Conservation (phyloP, 805 yeast species). For the Phaffomyces antillensis region DNA sequence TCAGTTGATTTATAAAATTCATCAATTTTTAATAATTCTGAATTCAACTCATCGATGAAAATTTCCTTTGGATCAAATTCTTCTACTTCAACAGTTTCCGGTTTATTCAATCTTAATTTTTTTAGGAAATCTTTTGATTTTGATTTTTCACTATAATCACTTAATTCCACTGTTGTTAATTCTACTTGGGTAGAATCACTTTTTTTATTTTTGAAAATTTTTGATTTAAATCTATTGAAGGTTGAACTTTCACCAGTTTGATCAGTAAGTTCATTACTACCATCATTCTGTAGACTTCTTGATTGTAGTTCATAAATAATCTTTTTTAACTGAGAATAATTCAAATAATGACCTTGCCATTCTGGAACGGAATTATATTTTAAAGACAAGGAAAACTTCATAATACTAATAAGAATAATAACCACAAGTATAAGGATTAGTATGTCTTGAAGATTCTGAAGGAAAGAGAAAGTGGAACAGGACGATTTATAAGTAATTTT, state of each 20-base stretch:
- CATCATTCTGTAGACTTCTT: constrained; percentile 7
- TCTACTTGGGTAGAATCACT: background rate
- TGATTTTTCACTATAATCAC: constrained; percentile 9
- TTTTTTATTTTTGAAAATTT: background rate
- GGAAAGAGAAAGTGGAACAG: no score
- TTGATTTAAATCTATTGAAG: no score
- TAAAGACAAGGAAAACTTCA: constrained; percentile 67
- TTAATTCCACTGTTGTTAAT: constrained; percentile 19
- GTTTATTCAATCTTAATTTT: background rate
- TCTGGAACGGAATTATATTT: constrained; percentile 72
- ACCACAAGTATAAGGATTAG: no score
- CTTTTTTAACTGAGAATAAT: constrained; percentile 55
- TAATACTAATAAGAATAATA: constrained; percentile 17
- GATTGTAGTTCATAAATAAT: constrained; percentile 45
- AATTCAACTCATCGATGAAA: constrained; percentile 38
- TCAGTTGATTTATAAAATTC: constrained; percentile 43
- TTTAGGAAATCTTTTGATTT: background rate
- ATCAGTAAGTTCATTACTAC: constrained; percentile 1
- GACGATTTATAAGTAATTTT: no score
- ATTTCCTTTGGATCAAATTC: constrained; percentile 29
- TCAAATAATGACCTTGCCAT: constrained; percentile 79
- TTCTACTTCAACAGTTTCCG: constrained; percentile 11
- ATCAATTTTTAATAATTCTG: constrained; percentile 47
- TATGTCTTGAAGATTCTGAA: no score
- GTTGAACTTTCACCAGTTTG: no score